Base-by-base conservation (phyloP, 1,139 yeast genomes). In the Kurtzmaniella quercitrusa region DNA sequence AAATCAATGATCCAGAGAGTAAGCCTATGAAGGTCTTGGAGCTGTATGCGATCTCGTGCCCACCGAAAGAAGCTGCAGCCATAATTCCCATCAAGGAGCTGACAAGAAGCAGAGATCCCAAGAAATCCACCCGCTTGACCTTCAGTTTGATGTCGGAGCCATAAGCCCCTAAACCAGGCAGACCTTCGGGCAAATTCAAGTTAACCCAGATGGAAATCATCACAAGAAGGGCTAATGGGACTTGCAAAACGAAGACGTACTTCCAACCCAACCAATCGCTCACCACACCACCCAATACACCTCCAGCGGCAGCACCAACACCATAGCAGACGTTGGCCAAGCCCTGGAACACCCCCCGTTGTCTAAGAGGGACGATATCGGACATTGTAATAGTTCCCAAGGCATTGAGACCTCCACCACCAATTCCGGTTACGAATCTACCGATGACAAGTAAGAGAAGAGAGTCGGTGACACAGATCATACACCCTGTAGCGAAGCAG, bases 191-290 rank as follows among this genome's bases (percentile, higher is more conserved):
- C 40, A 77, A 63, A 16, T 69, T 59, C 49, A 77, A 68, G 53
- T 55, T 66, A 14, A 57, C 43, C 51, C 59, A 65, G 17, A 72
- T 60, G 2, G 70, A 66, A 1, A 68, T 17, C 1, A 76, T 74
- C 14, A 85, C 82, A 3, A 65, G 15, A 3, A 77, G 40, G 3
- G 88, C 81, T 31, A 87, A 62, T 0, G 97, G 96, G 6, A 75
- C 73, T 53, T 77, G 82, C 24, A 74, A 51, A 19, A 72, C 58
- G 51, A 77, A 77, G 1, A 77, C 79, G 56, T 74, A 75, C 57
- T 89, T 75, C 97, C 97, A 90, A 29, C 95, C 95, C 51, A 81
- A 72, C n/a, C 63, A 57, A 46, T 82, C 87, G 18, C 91, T 77
- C 27, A 88, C 65, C 34, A 82, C 56, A 10, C 95, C 95, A 34